Percentiles rank a stretch among this genome's conserved stretches.
phyloP scores from a whole-genome alignment of 2,329 filamentous ascomycete species.

The Phaeophleospora eucalypticola region DNA sequence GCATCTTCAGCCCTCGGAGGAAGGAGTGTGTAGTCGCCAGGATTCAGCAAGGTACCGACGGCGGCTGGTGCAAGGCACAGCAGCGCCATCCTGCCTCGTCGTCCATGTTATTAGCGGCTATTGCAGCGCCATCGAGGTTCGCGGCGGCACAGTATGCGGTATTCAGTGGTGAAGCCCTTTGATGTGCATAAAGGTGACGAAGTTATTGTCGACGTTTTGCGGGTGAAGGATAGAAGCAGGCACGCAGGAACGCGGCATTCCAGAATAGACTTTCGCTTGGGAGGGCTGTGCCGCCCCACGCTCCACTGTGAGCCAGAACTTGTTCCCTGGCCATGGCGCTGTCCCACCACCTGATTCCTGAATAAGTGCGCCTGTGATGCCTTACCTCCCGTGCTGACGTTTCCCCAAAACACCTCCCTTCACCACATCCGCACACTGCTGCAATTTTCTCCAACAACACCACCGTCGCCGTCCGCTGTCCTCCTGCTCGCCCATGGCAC shows the following conservation, averaged over 20 bases:
- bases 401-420: too few species aligned
- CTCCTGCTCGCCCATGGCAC: conserved; percentile 22
- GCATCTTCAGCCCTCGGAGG: background rate
- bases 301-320: too few species aligned
- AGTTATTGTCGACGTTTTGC: too few species aligned
- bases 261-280: background rate
- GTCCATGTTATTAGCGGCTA: background rate
- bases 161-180: background rate
- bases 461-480: background rate
- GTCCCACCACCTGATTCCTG: background rate
- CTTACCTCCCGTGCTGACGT: background rate
- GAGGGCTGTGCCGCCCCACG: too few species aligned
- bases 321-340: too few species aligned
- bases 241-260: background rate
- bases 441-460: background rate
- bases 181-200: background rate
- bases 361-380: background rate
- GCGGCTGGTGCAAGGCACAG: background rate
- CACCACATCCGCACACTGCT: too few species aligned
- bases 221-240: too few species aligned
- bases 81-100: background rate
- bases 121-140: background rate
- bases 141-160: background rate
- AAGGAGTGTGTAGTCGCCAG: too few species aligned
- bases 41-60: background rate